Percentiles rank a stretch among this genome's conserved stretches.
Conservation (phyloP, 805 yeast genomes). For the Pichia cabralensis region DNA sequence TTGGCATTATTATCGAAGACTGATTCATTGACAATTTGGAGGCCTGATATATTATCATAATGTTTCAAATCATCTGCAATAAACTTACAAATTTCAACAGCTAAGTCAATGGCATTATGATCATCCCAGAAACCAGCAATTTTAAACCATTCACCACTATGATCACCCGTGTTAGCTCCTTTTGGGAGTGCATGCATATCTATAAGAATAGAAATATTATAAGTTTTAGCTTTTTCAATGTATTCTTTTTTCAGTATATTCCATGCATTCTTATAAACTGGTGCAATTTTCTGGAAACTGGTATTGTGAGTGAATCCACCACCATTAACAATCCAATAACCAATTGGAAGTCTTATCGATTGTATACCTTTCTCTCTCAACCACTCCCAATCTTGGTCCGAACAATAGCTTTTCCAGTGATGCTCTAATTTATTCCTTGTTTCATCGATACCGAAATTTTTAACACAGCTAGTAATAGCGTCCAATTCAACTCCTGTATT, state of each 20-base stretch:
- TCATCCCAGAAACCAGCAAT: conserved; percentile 58
- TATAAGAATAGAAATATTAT: conserved; percentile 64
- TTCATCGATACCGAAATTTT: conserved; percentile 40
- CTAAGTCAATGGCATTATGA: conserved; percentile 30
- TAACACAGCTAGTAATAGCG: conserved; percentile 45
- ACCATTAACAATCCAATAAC: conserved; percentile 79
- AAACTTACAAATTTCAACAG: conserved; percentile 44
- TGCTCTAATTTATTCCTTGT: conserved; percentile 43
- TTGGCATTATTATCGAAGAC: conserved; percentile 47
- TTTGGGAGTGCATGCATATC: conserved; percentile 89
- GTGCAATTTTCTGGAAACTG: conserved; percentile 44
- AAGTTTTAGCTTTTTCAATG: conserved; percentile 47
- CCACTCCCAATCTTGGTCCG: conserved; percentile 75
- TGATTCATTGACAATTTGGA: conserved; percentile 83
- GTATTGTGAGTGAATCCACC: conserved; percentile 51
- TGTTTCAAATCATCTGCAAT: conserved; percentile 47
- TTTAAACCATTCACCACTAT: conserved; percentile 61
- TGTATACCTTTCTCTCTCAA: conserved; percentile 58
- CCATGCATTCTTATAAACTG: conserved; percentile 74
- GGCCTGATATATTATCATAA: conserved; percentile 64
- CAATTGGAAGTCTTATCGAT: conserved; percentile 77
- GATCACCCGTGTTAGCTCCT: conserved; percentile 83
- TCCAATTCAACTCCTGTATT: conserved; percentile 62
- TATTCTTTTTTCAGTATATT: conserved; percentile 36
- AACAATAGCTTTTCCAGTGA: conserved; percentile 58